Conservation (phyloP, 495 filamentous ascomycete species). For the Aspergillus funiculosus region DNA sequence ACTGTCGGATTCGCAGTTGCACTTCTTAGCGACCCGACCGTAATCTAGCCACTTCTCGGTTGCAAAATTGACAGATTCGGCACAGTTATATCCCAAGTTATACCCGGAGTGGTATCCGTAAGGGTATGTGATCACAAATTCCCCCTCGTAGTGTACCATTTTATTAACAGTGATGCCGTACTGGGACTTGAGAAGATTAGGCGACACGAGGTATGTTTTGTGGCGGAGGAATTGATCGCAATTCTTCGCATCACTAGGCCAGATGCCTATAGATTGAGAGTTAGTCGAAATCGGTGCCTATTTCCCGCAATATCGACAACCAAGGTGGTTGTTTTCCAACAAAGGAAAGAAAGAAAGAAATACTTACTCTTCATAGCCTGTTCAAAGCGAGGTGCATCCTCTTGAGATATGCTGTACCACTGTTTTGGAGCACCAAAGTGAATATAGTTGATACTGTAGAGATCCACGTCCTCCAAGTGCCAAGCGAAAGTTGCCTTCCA, state of each 20-base stretch:
- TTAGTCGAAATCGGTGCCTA: slow-evolving; percentile 1
- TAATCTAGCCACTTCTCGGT: slow-evolving; percentile 90
- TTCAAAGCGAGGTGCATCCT: slow-evolving; percentile 90
- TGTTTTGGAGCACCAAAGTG: slow-evolving; percentile 98
- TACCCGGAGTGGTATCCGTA: slow-evolving; percentile 99
- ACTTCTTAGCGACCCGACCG: slow-evolving; percentile 96
- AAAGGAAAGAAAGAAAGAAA: no score
- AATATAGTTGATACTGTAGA: slow-evolving; percentile 99
- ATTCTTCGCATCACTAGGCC: slow-evolving; percentile 93
- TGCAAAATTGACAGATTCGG: slow-evolving; percentile 98
- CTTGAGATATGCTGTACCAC: slow-evolving; percentile 98
- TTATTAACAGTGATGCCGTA: slow-evolving; percentile 94
- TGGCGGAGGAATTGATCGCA: slow-evolving; percentile 95
- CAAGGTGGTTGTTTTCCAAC: neutral
- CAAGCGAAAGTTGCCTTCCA: slow-evolving; percentile 99
- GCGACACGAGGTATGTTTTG: slow-evolving; percentile 98
- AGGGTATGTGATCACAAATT: slow-evolving; percentile 97
- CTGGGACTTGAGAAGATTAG: slow-evolving; percentile 73
- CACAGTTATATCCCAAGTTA: slow-evolving; percentile 97
- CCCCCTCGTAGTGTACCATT: slow-evolving; percentile 90
- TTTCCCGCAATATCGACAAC: neutral
- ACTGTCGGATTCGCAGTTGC: slow-evolving; percentile 90
- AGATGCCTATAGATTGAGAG: slow-evolving; percentile 50
- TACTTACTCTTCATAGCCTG: slow-evolving; percentile 80
- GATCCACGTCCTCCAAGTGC: slow-evolving; percentile 97